Evolutionary conservation across 1,139 yeast species (phyloP).

Genomic region (Insectozyma bohioensis): DNA sequence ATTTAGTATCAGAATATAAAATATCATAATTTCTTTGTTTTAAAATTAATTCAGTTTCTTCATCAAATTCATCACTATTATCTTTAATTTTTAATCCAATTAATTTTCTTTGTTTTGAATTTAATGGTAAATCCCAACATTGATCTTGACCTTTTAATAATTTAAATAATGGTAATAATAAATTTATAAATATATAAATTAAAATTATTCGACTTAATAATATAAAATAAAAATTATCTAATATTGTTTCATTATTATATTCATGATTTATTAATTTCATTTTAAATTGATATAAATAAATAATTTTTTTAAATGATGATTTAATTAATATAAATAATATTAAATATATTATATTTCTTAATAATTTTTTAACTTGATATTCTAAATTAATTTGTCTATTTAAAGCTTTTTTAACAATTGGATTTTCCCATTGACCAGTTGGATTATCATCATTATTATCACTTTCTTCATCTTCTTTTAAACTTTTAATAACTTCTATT

Average conservation of each 20-base stretch:
- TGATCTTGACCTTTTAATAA: conserved; percentile 36
- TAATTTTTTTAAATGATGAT: conserved; percentile 15
- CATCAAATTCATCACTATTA: conserved; percentile 5
- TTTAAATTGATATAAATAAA: conserved; percentile 12
- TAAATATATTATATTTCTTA: conserved; percentile 20
- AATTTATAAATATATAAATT: conserved; percentile 10
- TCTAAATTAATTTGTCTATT: conserved; percentile 36
- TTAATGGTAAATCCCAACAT: conserved; percentile 43
- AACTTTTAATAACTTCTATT: conserved; percentile 8
- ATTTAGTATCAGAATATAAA: conserved; percentile 8
- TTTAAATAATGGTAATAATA: conserved; percentile 18
- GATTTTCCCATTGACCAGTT: conserved; percentile 44
- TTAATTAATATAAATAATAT: conserved; percentile 19
- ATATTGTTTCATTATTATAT: conserved; percentile 5
- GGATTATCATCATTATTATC: conserved; percentile 17
- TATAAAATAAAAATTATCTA: conserved; percentile 11
- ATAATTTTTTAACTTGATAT: conserved; percentile 22
- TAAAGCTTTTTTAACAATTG: conserved; percentile 38
- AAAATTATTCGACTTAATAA: conserved; percentile 9
- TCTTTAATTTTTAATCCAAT: conserved; percentile 29
- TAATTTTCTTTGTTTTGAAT: conserved; percentile 33
- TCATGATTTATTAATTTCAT: conserved; percentile 7
- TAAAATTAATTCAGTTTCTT: conserved; percentile 14
- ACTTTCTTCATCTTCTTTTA: conserved; percentile 13
- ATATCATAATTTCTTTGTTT: conserved; percentile 16